Evolutionary conservation across 345 rosid genomes (phyloP).

Genomic region (Lepidium aucheri): DNA sequence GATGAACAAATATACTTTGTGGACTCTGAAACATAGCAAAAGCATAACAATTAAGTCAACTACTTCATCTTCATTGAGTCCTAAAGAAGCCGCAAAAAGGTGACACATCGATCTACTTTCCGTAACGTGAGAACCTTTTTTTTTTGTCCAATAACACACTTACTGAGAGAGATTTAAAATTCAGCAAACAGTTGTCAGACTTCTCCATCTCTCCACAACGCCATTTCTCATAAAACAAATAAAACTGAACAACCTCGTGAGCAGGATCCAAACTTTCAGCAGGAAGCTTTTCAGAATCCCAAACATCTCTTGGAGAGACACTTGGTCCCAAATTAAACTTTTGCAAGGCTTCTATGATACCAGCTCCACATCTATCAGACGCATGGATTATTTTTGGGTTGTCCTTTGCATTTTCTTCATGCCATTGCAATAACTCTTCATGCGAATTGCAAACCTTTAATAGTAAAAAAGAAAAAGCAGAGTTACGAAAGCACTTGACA

Average conservation of each 20-base stretch:
- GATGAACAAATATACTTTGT: conserved; percentile 47
- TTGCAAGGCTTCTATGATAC: conserved; percentile 77
- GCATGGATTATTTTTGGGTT: conserved; percentile 59
- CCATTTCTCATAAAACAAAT: conserved; percentile 72
- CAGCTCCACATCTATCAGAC: conserved; percentile 68
- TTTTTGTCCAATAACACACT: conserved; percentile 9
- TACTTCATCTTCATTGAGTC: not conserved
- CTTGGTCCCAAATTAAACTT: conserved; percentile 57
- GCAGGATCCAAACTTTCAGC: conserved; percentile 31
- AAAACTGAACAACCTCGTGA: conserved; percentile 56
- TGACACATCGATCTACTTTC: not conserved
- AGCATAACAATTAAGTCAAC: not conserved
- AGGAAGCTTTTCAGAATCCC: conserved; percentile 28
- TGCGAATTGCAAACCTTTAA: conserved; percentile 76
- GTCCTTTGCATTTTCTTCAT: conserved; percentile 48
- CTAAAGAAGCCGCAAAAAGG: not conserved
- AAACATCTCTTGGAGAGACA: conserved; percentile 58
- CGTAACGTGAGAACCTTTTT: not conserved
- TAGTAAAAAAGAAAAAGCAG: not conserved
- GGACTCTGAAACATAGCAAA: conserved; percentile 46
- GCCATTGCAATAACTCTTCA: conserved; percentile 77
- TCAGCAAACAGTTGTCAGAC: conserved; percentile 44
- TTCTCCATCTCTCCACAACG: conserved; percentile 75
- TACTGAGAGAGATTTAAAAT: conserved; percentile 59
- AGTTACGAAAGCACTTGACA: not conserved